Percentiles rank a stretch among this genome's conserved stretches.
phyloP scores from a whole-genome alignment of 352 stramenopile species.

The Phytopythium litorale region DNA sequence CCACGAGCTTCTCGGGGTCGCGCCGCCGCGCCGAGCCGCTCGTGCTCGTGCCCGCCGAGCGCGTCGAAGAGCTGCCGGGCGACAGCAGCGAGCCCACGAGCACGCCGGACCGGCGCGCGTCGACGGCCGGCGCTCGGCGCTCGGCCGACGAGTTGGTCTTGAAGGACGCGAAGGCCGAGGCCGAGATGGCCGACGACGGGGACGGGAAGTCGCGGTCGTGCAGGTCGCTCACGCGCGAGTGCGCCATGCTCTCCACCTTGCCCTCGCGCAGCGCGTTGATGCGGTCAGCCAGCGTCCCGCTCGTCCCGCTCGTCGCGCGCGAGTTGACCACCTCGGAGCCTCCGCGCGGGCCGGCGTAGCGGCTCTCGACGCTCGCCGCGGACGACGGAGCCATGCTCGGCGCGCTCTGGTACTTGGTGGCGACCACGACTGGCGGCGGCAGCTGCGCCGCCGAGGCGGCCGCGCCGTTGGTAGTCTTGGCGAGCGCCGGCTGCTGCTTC shows the following conservation, averaged over 20 bases:
- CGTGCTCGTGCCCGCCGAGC: constrained; percentile 6
- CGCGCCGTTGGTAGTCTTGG: constrained; percentile 12
- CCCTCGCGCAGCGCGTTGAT: constrained; percentile 61
- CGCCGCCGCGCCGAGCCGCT: constrained; percentile 15
- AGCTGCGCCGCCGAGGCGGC: constrained; percentile 12
- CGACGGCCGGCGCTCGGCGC: constrained; percentile 21
- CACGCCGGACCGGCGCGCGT: constrained; percentile 25
- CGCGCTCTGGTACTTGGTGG: constrained; percentile 20
- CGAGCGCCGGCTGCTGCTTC: constrained; percentile 3
- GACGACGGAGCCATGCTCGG: constrained; percentile 12
- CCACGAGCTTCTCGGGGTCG: constrained; percentile 13
- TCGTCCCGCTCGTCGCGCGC: constrained; percentile 14
- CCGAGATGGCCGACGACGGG: constrained; percentile 4
- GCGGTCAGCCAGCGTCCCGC: constrained; percentile 45
- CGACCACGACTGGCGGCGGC: constrained; percentile 19
- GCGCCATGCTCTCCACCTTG: constrained; percentile 32
- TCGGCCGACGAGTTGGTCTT: constrained; percentile 8
- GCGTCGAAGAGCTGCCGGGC: constrained; percentile 20
- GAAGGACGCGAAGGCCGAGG: constrained; percentile 8
- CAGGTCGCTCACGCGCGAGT: constrained; percentile 43
- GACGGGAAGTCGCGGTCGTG: constrained; percentile 11
- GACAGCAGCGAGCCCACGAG: constrained; percentile 38
- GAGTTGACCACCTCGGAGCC: background rate
- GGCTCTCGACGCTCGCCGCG: constrained; percentile 5
- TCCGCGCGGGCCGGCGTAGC: constrained; percentile 2